Evolutionary conservation across 352 stramenopile genomes (phyloP).

Genomic region (Globisporangium radiosum): DNA sequence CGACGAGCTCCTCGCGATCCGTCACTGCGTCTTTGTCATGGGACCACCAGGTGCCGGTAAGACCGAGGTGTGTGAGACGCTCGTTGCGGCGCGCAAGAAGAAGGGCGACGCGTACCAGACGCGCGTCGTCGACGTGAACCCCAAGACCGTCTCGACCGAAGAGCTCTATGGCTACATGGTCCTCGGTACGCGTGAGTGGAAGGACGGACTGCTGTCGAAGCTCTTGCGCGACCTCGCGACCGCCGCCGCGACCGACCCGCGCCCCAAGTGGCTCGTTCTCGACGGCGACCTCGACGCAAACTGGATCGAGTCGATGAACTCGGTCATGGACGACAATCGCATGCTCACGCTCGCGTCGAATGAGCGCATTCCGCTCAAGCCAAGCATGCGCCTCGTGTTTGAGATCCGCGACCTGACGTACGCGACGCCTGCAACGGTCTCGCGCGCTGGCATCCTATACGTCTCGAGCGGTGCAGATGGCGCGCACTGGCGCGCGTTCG

Average conservation of each 20-base stretch:
- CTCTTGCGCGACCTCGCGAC: slow-evolving; percentile 90
- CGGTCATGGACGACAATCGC: slow-evolving; percentile 88
- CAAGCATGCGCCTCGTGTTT: slow-evolving; percentile 94
- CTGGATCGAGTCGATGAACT: slow-evolving; percentile 90
- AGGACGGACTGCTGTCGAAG: slow-evolving; percentile 92
- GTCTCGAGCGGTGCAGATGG: slow-evolving; percentile 85
- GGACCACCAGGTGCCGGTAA: slow-evolving; percentile 90
- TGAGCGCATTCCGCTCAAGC: slow-evolving; percentile 93
- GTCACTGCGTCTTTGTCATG: slow-evolving; percentile 96
- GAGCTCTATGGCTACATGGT: slow-evolving; percentile 96
- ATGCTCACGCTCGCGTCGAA: slow-evolving; percentile 90
- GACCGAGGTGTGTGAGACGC: slow-evolving; percentile 90
- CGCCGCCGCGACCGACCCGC: slow-evolving; percentile 42
- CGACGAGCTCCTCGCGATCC: slow-evolving; percentile 91
- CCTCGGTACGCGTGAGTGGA: slow-evolving; percentile 92
- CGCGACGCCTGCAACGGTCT: slow-evolving; percentile 93
- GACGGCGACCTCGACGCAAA: slow-evolving; percentile 87
- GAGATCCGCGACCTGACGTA: slow-evolving; percentile 94
- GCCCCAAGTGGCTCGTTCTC: slow-evolving; percentile 94
- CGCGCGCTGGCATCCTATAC: slow-evolving; percentile 93
- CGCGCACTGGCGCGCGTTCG: slow-evolving; percentile 90
- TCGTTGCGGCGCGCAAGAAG: slow-evolving; percentile 79
- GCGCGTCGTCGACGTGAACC: slow-evolving; percentile 89
- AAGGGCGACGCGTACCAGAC: slow-evolving; percentile 55
- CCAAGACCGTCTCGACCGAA: slow-evolving; percentile 94